Evolutionary conservation across 768 basidiomycete genomes (phyloP), one percentile per base, ranked within the genome.

Genomic region (Mycena leptocephala): DNA sequence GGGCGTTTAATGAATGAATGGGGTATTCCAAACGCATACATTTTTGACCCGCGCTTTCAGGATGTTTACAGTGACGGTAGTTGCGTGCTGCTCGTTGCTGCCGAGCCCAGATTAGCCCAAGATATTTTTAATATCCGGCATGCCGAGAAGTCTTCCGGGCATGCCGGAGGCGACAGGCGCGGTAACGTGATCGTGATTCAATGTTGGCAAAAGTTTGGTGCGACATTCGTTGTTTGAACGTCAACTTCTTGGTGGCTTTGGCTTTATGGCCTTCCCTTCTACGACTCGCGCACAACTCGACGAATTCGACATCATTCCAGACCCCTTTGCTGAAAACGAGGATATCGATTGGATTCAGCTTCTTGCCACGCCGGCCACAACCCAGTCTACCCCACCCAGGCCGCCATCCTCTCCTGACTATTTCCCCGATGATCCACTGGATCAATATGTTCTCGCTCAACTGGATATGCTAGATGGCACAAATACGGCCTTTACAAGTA

Each of bases 301-400:
- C 79, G 89, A 92, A 69, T 94, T 90, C 71, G 90, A 91, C 77
- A 78, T 82, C 65, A 72, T 92, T 37, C 88, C 88, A 0, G 92
- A 93, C 79, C 88, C 89, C 28, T 90, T 93, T 72, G 87, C 87
- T 5, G 88, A 87, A 20, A 56, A 92, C 26, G 86, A 89, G 76
- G 90, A 88, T 74, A 86, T 91, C 32, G 86, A 90, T 78, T 90
- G 90, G 89, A 83, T 84, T 8, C 71, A 78, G 18, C 55, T 90
- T 18, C 82, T 89, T 4, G 78, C 82, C 35, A 75, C 68, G 33
- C 79, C 82, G 11, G 51, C 73, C 56, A 58, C 74, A 10, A 62
- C 70, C 33, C 87, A 11, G 84, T 67, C 65, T 82, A 86, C 55
- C 69, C 72, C n/a, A n/a, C 59, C 48, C 30, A 61, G 22, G 28